Evolutionary conservation across 495 filamentous ascomycete species (phyloP).

Genomic region (Aspergillus nidulans): DNA sequence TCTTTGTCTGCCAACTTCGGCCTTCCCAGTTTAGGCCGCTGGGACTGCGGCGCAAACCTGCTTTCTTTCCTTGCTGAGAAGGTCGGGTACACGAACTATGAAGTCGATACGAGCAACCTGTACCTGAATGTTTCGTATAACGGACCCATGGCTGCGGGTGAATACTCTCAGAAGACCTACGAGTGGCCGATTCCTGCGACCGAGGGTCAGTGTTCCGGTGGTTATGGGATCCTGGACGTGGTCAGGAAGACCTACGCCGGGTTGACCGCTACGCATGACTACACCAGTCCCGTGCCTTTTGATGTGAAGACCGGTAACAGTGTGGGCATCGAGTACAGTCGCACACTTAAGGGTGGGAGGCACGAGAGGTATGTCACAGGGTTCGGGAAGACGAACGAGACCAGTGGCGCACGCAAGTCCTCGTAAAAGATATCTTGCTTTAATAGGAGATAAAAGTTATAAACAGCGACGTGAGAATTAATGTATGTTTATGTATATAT

Average conservation of each 20-base stretch:
- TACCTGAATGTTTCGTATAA: slow-evolving; percentile 43
- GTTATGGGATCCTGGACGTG: slow-evolving; percentile 35
- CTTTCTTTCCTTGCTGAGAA: slow-evolving; percentile 49
- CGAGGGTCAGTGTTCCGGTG: slow-evolving; percentile 37
- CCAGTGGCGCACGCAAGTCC: neutral
- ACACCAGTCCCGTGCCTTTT: slow-evolving; percentile 35
- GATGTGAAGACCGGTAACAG: slow-evolving; percentile 15
- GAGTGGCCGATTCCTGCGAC: slow-evolving; percentile 42
- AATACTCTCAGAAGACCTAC: slow-evolving; percentile 27
- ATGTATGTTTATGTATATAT: neutral
- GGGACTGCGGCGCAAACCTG: slow-evolving; percentile 64
- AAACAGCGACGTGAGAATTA: neutral
- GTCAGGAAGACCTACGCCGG: slow-evolving; percentile 38
- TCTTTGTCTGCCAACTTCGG: slow-evolving; percentile 66
- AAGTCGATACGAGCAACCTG: slow-evolving; percentile 35
- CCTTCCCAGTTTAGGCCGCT: slow-evolving; percentile 57
- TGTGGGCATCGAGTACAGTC: slow-evolving; percentile 19
- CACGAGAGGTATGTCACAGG: slow-evolving; percentile 10
- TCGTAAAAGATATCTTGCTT: neutral
- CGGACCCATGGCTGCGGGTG: slow-evolving; percentile 35
- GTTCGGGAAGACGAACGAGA: neutral
- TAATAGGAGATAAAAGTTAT: neutral
- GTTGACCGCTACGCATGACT: slow-evolving; percentile 31
- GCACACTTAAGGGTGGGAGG: slow-evolving; percentile 15
- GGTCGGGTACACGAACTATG: slow-evolving; percentile 45